Percentiles rank a stretch among this genome's conserved stretches.
Conservation (phyloP, 306 rosid genomes). For the Medicago truncatula region DNA sequence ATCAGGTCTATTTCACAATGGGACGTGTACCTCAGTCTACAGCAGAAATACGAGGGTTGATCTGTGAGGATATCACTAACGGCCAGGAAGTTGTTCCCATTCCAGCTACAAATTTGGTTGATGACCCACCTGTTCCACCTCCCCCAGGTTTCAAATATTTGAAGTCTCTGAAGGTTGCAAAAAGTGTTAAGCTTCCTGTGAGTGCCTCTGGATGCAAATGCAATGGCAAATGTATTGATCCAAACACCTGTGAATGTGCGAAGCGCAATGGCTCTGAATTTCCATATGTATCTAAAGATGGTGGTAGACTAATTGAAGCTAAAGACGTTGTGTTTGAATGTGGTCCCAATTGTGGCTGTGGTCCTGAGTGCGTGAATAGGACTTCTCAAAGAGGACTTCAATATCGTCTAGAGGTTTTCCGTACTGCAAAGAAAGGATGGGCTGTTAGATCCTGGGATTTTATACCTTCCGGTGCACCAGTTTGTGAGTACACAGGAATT, state of each 20-base stretch:
- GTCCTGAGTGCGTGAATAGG: conserved; percentile 79
- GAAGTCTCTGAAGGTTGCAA: conserved; percentile 60
- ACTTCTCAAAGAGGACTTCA: conserved; percentile 80
- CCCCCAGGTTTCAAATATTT: conserved; percentile 81
- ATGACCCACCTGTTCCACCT: conserved; percentile 82
- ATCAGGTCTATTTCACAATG: conserved; percentile 83
- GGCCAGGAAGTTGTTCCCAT: conserved; percentile 81
- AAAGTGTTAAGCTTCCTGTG: conserved; percentile 68
- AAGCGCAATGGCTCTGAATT: conserved; percentile 79
- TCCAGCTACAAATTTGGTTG: conserved; percentile 94
- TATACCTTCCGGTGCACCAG: conserved; percentile 96
- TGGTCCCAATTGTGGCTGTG: conserved; percentile 94
- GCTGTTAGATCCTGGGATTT: conserved; percentile 98
- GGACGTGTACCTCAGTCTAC: conserved; percentile 87
- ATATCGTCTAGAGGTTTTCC: conserved; percentile 91
- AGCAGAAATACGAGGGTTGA: conserved; percentile 89
- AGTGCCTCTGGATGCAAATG: conserved; percentile 78
- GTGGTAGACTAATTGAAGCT: conserved; percentile 98
- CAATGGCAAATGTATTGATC: conserved; percentile 65
- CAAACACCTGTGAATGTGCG: conserved; percentile 78
- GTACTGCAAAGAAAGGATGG: conserved; percentile 96
- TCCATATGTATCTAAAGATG: conserved; percentile 87
- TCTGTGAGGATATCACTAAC: conserved; percentile 78
- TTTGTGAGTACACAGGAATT: conserved; percentile 90
- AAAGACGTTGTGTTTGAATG: conserved; percentile 94